Percentiles rank a stretch among this genome's conserved stretches.
Conservation (phyloP, 306 rosid genomes). For the Cucurbita maxima region DNA sequence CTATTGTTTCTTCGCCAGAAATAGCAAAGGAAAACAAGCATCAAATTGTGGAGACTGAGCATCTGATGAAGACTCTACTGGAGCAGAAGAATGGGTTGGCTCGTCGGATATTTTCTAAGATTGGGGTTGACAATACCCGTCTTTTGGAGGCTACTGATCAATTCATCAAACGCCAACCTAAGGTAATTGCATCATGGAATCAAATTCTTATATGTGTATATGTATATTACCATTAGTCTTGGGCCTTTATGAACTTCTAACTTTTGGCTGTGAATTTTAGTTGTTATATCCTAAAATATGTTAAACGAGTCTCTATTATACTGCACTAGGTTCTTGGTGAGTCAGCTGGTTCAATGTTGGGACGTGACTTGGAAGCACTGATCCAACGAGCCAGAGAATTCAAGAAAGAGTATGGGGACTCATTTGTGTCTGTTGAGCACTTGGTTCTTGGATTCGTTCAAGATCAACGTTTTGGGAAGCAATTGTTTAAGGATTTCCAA, state of each 20-base stretch:
- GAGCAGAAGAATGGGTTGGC: constrained; percentile 99
- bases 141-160: constrained; percentile 84
- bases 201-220: neutral
- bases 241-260: neutral
- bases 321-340: constrained; percentile 65
- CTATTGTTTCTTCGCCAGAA: constrained; percentile 72
- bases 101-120: constrained; percentile 79
- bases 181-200: constrained; percentile 29
- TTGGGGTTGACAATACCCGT: constrained; percentile 71
- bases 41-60: constrained; percentile 98
- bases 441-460: constrained; percentile 75
- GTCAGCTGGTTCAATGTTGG: constrained; percentile 70
- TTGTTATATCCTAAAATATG: neutral
- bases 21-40: constrained; percentile 93
- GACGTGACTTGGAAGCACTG: constrained; percentile 94
- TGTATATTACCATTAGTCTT: neutral
- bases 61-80: constrained; percentile 78
- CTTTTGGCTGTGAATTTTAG: neutral
- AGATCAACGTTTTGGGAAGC: constrained; percentile 84
- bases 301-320: constrained; percentile 5
- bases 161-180: constrained; percentile 86
- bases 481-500: constrained; percentile 68
- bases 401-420: constrained; percentile 86
- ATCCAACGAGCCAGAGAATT: constrained; percentile 76
- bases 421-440: constrained; percentile 94